phyloP scores from a whole-genome alignment of 345 rosid species.

The Corchorus olitorius region DNA sequence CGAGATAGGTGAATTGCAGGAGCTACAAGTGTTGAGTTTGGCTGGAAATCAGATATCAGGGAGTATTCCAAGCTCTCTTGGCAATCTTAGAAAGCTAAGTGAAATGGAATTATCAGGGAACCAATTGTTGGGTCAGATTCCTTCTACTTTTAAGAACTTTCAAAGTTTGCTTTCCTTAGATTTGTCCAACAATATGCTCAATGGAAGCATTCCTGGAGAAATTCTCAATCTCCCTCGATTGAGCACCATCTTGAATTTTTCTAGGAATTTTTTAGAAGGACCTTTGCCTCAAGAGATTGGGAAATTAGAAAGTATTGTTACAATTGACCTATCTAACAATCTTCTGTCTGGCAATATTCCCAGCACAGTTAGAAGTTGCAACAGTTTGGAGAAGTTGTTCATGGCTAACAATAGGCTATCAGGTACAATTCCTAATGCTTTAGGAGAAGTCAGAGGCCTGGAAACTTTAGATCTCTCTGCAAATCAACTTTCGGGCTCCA shows the following conservation, averaged over 20 bases:
- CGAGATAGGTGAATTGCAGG: conserved; percentile 38
- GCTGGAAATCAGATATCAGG: conserved; percentile 45
- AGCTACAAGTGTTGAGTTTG: conserved; percentile 42
- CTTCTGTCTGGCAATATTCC: conserved; percentile 46
- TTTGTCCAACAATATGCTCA: conserved; percentile 48
- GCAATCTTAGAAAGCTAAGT: conserved; percentile 40
- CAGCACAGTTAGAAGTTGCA: conserved; percentile 35
- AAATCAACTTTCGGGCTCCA: conserved; percentile 47
- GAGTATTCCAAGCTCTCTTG: conserved; percentile 39
- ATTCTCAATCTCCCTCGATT: conserved; percentile 44
- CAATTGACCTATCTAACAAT: conserved; percentile 51
- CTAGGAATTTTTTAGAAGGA: conserved; percentile 45
- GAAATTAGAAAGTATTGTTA: conserved; percentile 32
- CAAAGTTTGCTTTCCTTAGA: conserved; percentile 43
- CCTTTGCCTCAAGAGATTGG: conserved; percentile 39
- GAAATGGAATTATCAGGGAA: conserved; percentile 47
- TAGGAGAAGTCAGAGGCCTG: conserved; percentile 43
- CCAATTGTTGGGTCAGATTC: conserved; percentile 41
- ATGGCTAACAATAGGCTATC: conserved; percentile 40
- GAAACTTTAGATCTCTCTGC: conserved; percentile 50
- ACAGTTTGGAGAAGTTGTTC: conserved; percentile 50
- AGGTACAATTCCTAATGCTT: conserved; percentile 39
- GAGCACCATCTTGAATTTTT: conserved; percentile 40
- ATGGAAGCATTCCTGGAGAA: conserved; percentile 48
- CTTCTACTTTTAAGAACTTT: conserved; percentile 42